Percentiles rank a stretch among this genome's conserved stretches.
phyloP scores from a whole-genome alignment of 2,329 filamentous ascomycete genomes.

The Xylaria sp. region DNA sequence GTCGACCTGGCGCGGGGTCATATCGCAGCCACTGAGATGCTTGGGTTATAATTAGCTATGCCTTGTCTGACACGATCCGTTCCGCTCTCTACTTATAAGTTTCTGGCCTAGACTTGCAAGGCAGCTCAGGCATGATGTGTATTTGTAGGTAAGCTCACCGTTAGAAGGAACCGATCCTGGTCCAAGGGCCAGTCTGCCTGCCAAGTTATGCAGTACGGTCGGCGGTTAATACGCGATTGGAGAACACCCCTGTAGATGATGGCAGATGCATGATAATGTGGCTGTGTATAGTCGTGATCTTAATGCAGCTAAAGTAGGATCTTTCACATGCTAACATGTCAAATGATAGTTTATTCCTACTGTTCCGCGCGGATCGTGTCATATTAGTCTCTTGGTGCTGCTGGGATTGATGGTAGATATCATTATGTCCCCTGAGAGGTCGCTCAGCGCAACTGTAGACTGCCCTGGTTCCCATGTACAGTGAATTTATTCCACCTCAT shows the following conservation, averaged over 20 bases:
- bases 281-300: slow-evolving; percentile 4
- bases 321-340: neutral
- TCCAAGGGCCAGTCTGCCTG: slow-evolving; percentile 17
- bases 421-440: neutral
- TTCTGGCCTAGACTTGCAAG: neutral
- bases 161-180: slow-evolving; percentile 17
- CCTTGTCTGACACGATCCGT: slow-evolving; percentile 14
- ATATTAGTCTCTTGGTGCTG: neutral
- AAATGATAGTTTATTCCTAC: neutral
- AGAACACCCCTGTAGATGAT: neutral
- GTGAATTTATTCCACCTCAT: neutral
- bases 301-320: neutral
- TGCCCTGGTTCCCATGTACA: neutral
- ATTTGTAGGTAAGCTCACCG: neutral
- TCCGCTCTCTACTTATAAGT: slow-evolving; percentile 9
- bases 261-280: neutral
- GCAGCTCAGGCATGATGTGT: neutral
- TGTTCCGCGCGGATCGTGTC: neutral
- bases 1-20: slow-evolving; percentile 22
- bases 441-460: neutral
- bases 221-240: neutral
- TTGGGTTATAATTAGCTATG: slow-evolving; percentile 13
- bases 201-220: slow-evolving; percentile 8
- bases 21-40: slow-evolving; percentile 3
- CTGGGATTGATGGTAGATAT: neutral